Evolutionary conservation across 2,329 filamentous ascomycete genomes (phyloP).

Genomic region (Trichophyton mentagrophytes): DNA sequence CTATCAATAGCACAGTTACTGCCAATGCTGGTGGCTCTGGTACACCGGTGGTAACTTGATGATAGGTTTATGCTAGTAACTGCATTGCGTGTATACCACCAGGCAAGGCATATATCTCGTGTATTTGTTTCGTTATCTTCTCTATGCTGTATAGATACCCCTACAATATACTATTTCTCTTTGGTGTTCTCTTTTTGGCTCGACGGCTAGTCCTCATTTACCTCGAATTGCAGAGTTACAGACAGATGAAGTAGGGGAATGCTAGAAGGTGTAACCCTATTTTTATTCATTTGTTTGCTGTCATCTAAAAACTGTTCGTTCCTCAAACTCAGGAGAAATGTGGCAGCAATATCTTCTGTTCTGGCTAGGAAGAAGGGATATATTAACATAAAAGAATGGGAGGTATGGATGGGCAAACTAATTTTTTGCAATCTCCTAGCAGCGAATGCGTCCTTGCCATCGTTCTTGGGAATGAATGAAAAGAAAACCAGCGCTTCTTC

Average conservation of each 20-base stretch:
- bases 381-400: not conserved
- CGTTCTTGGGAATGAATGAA: not conserved
- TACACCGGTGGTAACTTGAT: not conserved
- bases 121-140: not conserved
- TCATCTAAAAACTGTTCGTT: not conserved
- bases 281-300: not conserved
- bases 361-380: not conserved
- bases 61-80: not conserved
- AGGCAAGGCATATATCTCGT: not conserved
- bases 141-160: not conserved
- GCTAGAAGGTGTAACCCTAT: not conserved
- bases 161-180: not conserved
- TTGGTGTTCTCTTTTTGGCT: not conserved
- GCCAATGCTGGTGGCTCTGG: not conserved
- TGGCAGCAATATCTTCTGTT: not conserved
- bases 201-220: not conserved
- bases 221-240: not conserved
- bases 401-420: not conserved
- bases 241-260: not conserved
- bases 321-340: not conserved
- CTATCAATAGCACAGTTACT: constrained; percentile 21
- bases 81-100: not conserved
- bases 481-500: not conserved
- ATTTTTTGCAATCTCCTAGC: not conserved
- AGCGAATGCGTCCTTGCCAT: not conserved